Evolutionary conservation across 179 eudicot species (phyloP), one percentile per base, ranked within the genome.

Genomic region (Corrigiola litoralis): DNA sequence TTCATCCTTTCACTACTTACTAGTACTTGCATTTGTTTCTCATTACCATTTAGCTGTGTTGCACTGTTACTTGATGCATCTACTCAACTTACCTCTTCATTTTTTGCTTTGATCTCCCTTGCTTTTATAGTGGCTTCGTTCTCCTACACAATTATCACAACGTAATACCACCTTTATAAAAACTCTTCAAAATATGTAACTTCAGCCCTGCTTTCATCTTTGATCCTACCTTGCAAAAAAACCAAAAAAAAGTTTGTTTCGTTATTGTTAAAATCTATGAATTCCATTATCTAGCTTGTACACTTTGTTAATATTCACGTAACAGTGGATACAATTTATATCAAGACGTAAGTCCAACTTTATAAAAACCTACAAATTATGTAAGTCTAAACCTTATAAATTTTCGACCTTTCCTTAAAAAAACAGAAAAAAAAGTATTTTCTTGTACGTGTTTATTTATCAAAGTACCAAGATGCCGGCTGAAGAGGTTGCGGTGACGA

Each of bases 291-390:
- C 46, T 75, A 75, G 52, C 41, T 58, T 44, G 40, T 8, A 11
- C n/a, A n/a, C n/a, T 5, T 9, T 37, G 1, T n/a, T n/a, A n/a
- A n/a, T n/a, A 17, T 1, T 33, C n/a, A 59, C 8, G 0, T 11
- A 36, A 63, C 4, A 25, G 74, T 71, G 74, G 69, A 63, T 32
- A 63, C 10, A 29, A 32, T 71, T 71, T 40, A 33, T 27, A 56
- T 41, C 10, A 63, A 71, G 58, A 37, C 56, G 25, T 71, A 71
- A 36, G 18, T 1, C 1, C 62, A 71, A 61, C 27, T 76, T 71
- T 66, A 76, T 71, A 71, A 76, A 71, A 71, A 55, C 73, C 66
- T 4, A 0, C 8, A 61, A 67, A 71, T 67, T 71, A 76, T 76
- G 80, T 76, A 76, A 66, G 20, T 18, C 27, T 23, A 52, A 63